A percentile compares a stretch with the other conserved stretches of the same genome.
These are phyloP conservation scores for Kurtzmaniella quercitrusa DNA, from an alignment of 1,139 yeast genomes.

Conservation along the genomic window DNA sequence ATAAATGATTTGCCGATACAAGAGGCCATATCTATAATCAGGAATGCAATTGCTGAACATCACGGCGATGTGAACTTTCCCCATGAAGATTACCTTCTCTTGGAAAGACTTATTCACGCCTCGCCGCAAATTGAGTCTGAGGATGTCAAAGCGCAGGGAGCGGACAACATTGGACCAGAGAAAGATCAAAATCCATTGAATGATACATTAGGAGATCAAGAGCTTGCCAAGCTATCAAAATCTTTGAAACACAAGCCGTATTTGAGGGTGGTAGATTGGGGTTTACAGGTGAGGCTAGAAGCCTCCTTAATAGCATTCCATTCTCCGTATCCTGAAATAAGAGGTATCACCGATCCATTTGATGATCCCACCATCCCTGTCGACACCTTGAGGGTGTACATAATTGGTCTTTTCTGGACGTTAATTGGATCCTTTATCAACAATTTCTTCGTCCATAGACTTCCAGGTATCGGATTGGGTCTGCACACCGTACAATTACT, in stretches of 20 bases:
- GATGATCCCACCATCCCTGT: conserved; percentile 37
- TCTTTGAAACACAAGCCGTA: conserved; percentile 12
- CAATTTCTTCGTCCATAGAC: conserved; percentile 41
- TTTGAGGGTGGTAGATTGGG: conserved; percentile 30
- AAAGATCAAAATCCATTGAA: background rate
- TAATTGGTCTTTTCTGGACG: conserved; percentile 40
- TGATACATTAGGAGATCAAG: background rate
- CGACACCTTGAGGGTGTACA: conserved; percentile 41
- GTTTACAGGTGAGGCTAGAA: conserved; percentile 32
- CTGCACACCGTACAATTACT: conserved; percentile 41
- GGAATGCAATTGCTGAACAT: conserved; percentile 38
- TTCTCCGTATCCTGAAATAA: conserved; percentile 44
- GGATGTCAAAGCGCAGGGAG: conserved; percentile 8
- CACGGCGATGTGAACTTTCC: conserved; percentile 40
- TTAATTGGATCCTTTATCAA: conserved; percentile 38
- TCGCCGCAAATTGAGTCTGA: conserved; percentile 5
- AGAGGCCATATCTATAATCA: conserved; percentile 29
- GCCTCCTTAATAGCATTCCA: conserved; percentile 41
- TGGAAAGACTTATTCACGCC: conserved; percentile 25
- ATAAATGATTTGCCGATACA: conserved; percentile 18
- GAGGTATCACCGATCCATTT: conserved; percentile 42
- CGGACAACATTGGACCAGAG: background rate
- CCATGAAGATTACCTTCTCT: conserved; percentile 30
- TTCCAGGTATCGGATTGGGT: conserved; percentile 36
- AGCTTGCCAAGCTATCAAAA: background rate